phyloP scores from a whole-genome alignment of 75 land plant genomes.

The Pseudotsuga menziesii region DNA sequence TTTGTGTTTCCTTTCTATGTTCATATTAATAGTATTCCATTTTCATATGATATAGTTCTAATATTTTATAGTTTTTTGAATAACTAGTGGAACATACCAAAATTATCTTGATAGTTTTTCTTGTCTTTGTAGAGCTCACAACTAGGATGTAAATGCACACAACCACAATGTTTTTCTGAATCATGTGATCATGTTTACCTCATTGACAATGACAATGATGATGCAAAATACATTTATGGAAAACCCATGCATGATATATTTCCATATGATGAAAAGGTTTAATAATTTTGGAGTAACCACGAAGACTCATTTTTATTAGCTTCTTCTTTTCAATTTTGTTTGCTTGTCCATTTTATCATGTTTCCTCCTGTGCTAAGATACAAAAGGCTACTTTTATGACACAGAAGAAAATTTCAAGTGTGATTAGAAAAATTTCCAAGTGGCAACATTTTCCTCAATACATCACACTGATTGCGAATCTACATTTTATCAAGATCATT shows the following conservation, averaged over 20 bases:
- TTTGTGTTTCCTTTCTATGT: too few relatives aligned
- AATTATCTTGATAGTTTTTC: too few relatives aligned
- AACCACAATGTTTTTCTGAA: constrained; percentile 48
- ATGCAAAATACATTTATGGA: constrained; percentile 82
- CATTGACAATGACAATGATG: constrained; percentile 85
- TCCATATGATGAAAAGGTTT: constrained; percentile 79
- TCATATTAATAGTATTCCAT: too few relatives aligned
- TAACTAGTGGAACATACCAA: not conserved
- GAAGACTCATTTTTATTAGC: not conserved
- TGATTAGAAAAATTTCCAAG: not conserved
- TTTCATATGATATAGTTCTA: too few relatives aligned
- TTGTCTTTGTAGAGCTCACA: constrained; percentile 59
- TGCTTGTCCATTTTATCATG: too few relatives aligned
- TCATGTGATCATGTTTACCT: constrained; percentile 90
- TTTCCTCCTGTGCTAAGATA: not conserved
- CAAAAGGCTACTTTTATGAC: not conserved
- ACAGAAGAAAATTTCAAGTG: not conserved
- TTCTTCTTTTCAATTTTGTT: not conserved
- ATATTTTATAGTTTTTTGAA: not conserved
- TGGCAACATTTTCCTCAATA: not conserved
- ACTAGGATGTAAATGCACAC: constrained; percentile 72
- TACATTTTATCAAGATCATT: not conserved
- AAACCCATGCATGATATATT: constrained; percentile 74
- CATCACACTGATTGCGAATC: not conserved
- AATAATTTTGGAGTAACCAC: constrained; percentile 68